These are phyloP conservation scores for Globisporangium megalacanthum DNA, from an alignment of 352 stramenopile species.

Conservation along the genomic window DNA sequence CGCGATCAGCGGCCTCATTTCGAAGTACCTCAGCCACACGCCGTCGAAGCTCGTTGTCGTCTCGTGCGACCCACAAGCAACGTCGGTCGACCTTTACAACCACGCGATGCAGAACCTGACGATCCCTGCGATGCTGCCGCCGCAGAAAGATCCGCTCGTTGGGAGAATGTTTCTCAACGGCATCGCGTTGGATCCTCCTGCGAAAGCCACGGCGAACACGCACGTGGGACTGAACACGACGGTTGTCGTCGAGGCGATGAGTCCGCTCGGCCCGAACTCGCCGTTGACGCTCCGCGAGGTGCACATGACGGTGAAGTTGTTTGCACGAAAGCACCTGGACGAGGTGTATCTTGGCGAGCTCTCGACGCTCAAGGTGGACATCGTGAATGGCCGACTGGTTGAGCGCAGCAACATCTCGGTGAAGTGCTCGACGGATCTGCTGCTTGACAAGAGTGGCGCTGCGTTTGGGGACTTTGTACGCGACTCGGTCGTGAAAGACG, in stretches of 20 bases:
- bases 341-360: conserved; percentile 44
- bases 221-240: conserved; percentile 37
- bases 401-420: conserved; percentile 69
- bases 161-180: conserved; percentile 59
- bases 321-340: conserved; percentile 12
- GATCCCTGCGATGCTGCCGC: conserved; percentile 57
- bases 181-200: conserved; percentile 44
- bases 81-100: conserved; percentile 66
- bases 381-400: conserved; percentile 48
- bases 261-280: conserved; percentile 55
- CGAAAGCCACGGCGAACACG: conserved; percentile 37
- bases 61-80: conserved; percentile 53
- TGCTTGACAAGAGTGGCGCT: conserved; percentile 32
- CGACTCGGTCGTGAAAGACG: conserved; percentile 43
- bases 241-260: conserved; percentile 63
- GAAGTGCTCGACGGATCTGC: conserved; percentile 42
- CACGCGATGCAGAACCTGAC: conserved; percentile 60
- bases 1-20: conserved; percentile 72
- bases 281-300: conserved; percentile 46
- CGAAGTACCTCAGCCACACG: conserved; percentile 64
- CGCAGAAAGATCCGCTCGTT: conserved; percentile 53
- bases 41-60: conserved; percentile 51
- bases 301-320: conserved; percentile 55
- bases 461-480: conserved; percentile 67
- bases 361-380: conserved; percentile 43